Evolutionary conservation across 202 grass and related monocot species (phyloP).

Genomic region (Cymbopogon flexuosus): DNA sequence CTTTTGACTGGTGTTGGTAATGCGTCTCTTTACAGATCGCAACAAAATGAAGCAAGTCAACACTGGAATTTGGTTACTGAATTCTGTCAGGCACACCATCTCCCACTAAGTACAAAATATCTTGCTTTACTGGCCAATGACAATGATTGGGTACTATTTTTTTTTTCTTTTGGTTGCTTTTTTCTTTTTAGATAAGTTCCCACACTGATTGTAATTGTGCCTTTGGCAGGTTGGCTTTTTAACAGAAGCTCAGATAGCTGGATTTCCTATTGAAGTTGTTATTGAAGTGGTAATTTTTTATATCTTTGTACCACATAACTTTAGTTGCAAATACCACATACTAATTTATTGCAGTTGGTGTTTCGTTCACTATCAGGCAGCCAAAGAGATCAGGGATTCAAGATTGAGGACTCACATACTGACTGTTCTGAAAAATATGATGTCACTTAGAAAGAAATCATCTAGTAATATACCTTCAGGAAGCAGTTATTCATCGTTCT

Average conservation of each 20-base stretch:
- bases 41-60: slow-evolving; percentile 77
- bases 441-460: slow-evolving; percentile 64
- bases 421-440: slow-evolving; percentile 71
- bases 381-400: slow-evolving; percentile 79
- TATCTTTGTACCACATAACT: slow-evolving; percentile 17
- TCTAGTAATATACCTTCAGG: slow-evolving; percentile 42
- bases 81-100: slow-evolving; percentile 77
- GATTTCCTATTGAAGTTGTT: slow-evolving; percentile 73
- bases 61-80: slow-evolving; percentile 82
- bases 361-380: slow-evolving; percentile 57
- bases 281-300: slow-evolving; percentile 58
- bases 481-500: slow-evolving; percentile 46
- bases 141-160: slow-evolving; percentile 88
- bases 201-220: slow-evolving; percentile 26
- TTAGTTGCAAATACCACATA: slow-evolving; percentile 14
- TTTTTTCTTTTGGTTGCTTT: slow-evolving; percentile 26
- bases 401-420: slow-evolving; percentile 81
- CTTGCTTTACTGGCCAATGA: slow-evolving; percentile 85
- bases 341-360: slow-evolving; percentile 32
- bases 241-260: slow-evolving; percentile 77
- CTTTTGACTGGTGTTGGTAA: slow-evolving; percentile 74
- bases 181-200: slow-evolving; percentile 15
- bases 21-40: slow-evolving; percentile 57
- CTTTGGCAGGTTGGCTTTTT: slow-evolving; percentile 92
- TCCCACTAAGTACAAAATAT: slow-evolving; percentile 83